Evolutionary conservation across 202 grass and related monocot genomes (phyloP).

Genomic region (Hordeum pubiflorum): DNA sequence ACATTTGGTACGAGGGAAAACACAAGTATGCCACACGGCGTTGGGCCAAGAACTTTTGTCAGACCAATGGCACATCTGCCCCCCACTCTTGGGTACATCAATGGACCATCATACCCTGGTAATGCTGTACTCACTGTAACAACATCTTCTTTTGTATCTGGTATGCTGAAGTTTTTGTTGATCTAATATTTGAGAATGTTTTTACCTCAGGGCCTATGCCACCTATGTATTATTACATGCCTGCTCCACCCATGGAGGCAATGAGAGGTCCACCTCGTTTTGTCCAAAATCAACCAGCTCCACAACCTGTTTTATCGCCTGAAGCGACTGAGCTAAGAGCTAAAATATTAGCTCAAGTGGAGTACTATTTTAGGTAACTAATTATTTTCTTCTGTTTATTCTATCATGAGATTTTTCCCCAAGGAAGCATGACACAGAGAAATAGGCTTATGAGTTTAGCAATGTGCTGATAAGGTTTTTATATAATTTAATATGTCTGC

Average conservation of each 20-base stretch:
- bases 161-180: conserved; percentile 5
- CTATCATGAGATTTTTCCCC: neutral
- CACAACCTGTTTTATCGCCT: conserved; percentile 42
- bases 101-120: conserved; percentile 45
- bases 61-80: conserved; percentile 44
- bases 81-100: conserved; percentile 39
- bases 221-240: conserved; percentile 81
- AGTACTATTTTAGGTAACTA: conserved; percentile 89
- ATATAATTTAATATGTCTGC: neutral
- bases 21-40: conserved; percentile 39
- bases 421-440: neutral
- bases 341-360: conserved; percentile 74
- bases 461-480: neutral
- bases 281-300: conserved; percentile 40
- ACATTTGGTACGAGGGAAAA: conserved; percentile 44
- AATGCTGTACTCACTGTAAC: conserved; percentile 19
- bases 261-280: conserved; percentile 54
- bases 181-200: conserved; percentile 5
- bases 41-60: conserved; percentile 49
- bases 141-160: conserved; percentile 2
- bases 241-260: conserved; percentile 56
- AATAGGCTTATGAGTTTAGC: neutral
- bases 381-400: conserved; percentile 12
- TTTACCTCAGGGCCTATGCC: conserved; percentile 42
- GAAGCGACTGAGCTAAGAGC: conserved; percentile 56